phyloP scores from a whole-genome alignment of 768 basidiomycete species.

The Collybia mongolica region DNA sequence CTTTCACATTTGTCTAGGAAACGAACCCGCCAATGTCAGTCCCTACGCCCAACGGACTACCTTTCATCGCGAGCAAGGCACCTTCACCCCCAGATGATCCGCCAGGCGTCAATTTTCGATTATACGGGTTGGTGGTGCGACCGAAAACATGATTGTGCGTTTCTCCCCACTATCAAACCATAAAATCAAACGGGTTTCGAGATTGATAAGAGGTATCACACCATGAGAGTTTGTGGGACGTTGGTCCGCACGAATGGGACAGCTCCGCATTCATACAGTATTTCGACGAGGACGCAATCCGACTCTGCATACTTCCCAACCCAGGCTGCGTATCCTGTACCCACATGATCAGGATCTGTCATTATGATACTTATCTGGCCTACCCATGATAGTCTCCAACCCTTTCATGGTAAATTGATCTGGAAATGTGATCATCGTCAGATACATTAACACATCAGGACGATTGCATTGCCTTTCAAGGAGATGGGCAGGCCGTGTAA shows the following conservation, averaged over 20 bases:
- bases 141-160: conserved; percentile 64
- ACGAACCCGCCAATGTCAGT: conserved; percentile 62
- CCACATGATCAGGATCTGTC: background rate
- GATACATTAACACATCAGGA: background rate
- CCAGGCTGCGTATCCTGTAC: conserved; percentile 52
- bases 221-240: conserved; percentile 57
- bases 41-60: conserved; percentile 59
- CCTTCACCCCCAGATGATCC: conserved; percentile 72
- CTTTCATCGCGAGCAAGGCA: conserved; percentile 58
- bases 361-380: background rate
- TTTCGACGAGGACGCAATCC: conserved; percentile 51
- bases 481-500: conserved; percentile 51
- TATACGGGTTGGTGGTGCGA: conserved; percentile 60
- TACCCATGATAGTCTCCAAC: conserved; percentile 45
- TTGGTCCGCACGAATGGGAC: conserved; percentile 57
- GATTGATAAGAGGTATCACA: conserved; percentile 12
- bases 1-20: background rate
- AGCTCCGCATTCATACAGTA: conserved; percentile 54
- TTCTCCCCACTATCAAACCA: conserved; percentile 49
- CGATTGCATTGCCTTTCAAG: conserved; percentile 26
- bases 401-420: conserved; percentile 63
- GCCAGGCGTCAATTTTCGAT: conserved; percentile 53
- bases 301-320: conserved; percentile 44
- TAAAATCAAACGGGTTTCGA: background rate
- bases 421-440: conserved; percentile 13